Conservation (phyloP, 2,329 filamentous ascomycete genomes). For the Simplicillium aogashimaense region DNA sequence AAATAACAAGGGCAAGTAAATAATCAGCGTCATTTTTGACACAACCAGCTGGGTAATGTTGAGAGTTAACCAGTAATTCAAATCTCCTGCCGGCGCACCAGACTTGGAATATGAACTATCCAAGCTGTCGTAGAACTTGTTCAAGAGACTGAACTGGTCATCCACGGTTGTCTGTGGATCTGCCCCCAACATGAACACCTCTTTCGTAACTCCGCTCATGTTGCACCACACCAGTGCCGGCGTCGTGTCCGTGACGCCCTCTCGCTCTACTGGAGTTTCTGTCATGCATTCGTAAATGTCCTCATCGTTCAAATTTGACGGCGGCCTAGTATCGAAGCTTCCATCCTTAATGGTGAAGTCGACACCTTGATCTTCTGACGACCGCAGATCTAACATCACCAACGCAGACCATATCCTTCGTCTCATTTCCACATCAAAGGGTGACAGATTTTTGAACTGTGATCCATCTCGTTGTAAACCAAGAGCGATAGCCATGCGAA, state of each 20-base stretch:
- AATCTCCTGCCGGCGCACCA: conserved; percentile 17
- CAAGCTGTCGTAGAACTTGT: conserved; percentile 31
- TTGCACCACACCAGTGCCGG: conserved; percentile 26
- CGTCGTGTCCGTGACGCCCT: conserved; percentile 44
- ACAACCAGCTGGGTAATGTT: conserved; percentile 34
- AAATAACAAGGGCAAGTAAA: conserved; percentile 43
- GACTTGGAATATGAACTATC: conserved; percentile 32
- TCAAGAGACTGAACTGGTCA: conserved; percentile 31
- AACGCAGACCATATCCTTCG: conserved; percentile 54
- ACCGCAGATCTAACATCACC: conserved; percentile 47
- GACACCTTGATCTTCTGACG: conserved; percentile 49
- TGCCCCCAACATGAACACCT: conserved; percentile 22
- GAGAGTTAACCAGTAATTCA: conserved; percentile 26
- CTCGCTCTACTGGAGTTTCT: conserved; percentile 32
- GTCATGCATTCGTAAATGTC: conserved; percentile 39
- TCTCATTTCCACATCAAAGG: conserved; percentile 54
- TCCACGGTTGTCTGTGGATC: conserved; percentile 20
- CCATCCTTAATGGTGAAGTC: conserved; percentile 34
- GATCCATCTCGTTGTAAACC: conserved; percentile 49
- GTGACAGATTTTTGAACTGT: conserved; percentile 37
- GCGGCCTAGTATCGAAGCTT: conserved; percentile 42
- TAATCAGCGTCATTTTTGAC: conserved; percentile 43
- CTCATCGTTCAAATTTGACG: conserved; percentile 46
- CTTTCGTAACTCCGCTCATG: conserved; percentile 23
- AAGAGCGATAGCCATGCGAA: conserved; percentile 43